Evolutionary conservation across 2,329 filamentous ascomycete genomes (phyloP).

Genomic region (Stemphylium lycopersici): DNA sequence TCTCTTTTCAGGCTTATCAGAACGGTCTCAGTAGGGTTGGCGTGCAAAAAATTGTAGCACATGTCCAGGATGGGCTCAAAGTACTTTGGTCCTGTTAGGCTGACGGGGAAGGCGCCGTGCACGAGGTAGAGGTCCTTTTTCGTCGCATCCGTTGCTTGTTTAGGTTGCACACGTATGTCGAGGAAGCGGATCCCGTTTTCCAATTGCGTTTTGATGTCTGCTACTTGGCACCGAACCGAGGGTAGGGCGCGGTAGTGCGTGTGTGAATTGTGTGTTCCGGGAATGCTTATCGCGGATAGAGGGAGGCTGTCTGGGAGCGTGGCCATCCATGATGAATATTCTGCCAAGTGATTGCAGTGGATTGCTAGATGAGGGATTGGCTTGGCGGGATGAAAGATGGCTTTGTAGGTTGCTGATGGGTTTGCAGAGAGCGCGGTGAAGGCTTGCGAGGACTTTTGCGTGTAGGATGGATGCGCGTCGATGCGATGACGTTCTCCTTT

Average conservation of each 20-base stretch:
- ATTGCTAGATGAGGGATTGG: conserved; percentile 48
- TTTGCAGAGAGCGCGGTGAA: conserved; percentile 49
- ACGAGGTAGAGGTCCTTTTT: conserved; percentile 79
- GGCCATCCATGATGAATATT: conserved; percentile 85
- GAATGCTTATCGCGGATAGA: conserved; percentile 83
- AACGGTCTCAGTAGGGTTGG: conserved; percentile 80
- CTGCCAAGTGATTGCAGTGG: conserved; percentile 26
- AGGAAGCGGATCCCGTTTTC: conserved; percentile 92
- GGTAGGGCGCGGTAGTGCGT: conserved; percentile 84
- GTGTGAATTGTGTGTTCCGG: conserved; percentile 94
- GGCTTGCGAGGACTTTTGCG: conserved; percentile 46
- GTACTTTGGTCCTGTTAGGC: conserved; percentile 79
- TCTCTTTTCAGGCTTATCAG: conserved; percentile 91
- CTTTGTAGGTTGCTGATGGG: conserved; percentile 50
- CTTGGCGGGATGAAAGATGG: conserved; percentile 53
- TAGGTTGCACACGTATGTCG: conserved; percentile 81
- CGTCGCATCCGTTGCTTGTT: conserved; percentile 61
- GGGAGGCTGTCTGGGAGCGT: conserved; percentile 73
- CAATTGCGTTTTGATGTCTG: conserved; percentile 77
- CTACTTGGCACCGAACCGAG: conserved; percentile 90
- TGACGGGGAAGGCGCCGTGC: conserved; percentile 87
- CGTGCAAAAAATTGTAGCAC: conserved; percentile 75
- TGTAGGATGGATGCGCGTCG: conserved; percentile 66
- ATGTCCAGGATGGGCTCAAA: conserved; percentile 74
- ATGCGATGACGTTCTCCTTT: conserved; percentile 71